A percentile compares a stretch with the other conserved stretches of the same genome.
These are phyloP conservation scores for Cryptococcus neoformans DNA, from an alignment of 1,284 basidiomycete species.

Conservation along the genomic window DNA sequence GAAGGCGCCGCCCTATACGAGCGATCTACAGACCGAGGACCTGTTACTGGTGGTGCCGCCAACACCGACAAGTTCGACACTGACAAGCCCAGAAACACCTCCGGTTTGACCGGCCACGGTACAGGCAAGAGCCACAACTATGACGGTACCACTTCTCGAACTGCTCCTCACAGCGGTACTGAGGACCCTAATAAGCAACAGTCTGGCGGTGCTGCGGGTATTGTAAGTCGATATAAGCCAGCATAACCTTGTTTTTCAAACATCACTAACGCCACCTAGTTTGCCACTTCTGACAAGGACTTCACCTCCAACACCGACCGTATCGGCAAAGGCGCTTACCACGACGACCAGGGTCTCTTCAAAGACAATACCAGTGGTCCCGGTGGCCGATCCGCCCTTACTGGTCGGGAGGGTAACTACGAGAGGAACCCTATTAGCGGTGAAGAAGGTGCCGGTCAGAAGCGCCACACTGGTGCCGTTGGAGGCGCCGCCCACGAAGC, in stretches of 20 bases:
- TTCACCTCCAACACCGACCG: slow-evolving; percentile 26
- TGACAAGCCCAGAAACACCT: slow-evolving; percentile 10
- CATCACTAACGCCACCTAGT: slow-evolving; percentile 10
- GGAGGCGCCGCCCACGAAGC: not conserved
- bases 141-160: not conserved
- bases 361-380: slow-evolving; percentile 31
- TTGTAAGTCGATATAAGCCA: not conserved
- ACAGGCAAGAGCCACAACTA: slow-evolving; percentile 4
- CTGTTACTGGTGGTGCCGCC: slow-evolving; percentile 29
- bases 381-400: slow-evolving; percentile 31
- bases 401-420: slow-evolving; percentile 34
- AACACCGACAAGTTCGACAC: slow-evolving; percentile 34
- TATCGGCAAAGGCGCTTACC: slow-evolving; percentile 18
- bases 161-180: not conserved
- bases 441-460: not conserved
- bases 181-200: slow-evolving; percentile 4
- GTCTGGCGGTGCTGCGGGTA: slow-evolving; percentile 1
- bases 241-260: not conserved
- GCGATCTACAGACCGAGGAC: slow-evolving; percentile 17
- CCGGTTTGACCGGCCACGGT: not conserved
- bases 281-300: slow-evolving; percentile 32
- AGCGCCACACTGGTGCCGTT: slow-evolving; percentile 1
- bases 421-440: slow-evolving; percentile 30
- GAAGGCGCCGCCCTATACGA: slow-evolving; percentile 22
- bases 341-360: slow-evolving; percentile 24